phyloP scores from a whole-genome alignment of 2,329 filamentous ascomycete species.

The Colletotrichum caudatum region DNA sequence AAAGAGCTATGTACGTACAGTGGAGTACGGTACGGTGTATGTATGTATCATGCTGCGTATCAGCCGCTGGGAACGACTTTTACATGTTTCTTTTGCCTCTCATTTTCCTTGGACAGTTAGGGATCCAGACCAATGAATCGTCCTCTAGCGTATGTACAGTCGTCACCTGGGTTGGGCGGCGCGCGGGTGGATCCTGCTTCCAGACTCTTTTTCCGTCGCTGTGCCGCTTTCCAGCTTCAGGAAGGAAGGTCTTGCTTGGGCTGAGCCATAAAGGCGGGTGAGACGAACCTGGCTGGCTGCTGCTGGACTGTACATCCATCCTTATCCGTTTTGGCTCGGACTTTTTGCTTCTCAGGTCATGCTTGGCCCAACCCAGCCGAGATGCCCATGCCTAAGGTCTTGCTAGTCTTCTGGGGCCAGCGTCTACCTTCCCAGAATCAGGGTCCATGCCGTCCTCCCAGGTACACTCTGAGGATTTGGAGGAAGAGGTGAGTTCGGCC shows the following conservation, averaged over 20 bases:
- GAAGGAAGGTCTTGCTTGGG: neutral
- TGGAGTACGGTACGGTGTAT: too few relatives aligned
- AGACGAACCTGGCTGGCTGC: constrained; percentile 4
- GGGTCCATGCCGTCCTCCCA: constrained; percentile 1
- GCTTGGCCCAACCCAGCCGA: constrained; percentile 29
- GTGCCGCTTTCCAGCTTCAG: constrained; percentile 14
- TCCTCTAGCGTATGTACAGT: neutral
- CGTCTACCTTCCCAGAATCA: neutral
- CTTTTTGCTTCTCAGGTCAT: constrained; percentile 19
- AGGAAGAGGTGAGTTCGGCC: neutral
- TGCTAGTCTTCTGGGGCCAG: neutral
- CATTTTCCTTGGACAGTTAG: neutral
- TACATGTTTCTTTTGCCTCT: constrained; percentile 23
- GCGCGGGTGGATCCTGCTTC: constrained; percentile 21
- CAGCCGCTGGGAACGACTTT: constrained; percentile 18
- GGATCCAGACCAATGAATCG: neutral
- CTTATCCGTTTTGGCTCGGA: constrained; percentile 14
- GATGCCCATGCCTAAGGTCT: constrained; percentile 3
- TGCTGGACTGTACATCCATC: neutral
- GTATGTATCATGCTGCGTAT: constrained; percentile 8
- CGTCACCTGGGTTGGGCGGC: constrained; percentile 6
- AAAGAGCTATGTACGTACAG: too few relatives aligned
- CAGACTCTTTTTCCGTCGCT: constrained; percentile 19
- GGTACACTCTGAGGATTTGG: neutral
- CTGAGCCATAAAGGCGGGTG: constrained; percentile 12